Evolutionary conservation across 805 yeast genomes (phyloP), one percentile per base, ranked within the genome.

Genomic region (Cyberlindnera veronae): DNA sequence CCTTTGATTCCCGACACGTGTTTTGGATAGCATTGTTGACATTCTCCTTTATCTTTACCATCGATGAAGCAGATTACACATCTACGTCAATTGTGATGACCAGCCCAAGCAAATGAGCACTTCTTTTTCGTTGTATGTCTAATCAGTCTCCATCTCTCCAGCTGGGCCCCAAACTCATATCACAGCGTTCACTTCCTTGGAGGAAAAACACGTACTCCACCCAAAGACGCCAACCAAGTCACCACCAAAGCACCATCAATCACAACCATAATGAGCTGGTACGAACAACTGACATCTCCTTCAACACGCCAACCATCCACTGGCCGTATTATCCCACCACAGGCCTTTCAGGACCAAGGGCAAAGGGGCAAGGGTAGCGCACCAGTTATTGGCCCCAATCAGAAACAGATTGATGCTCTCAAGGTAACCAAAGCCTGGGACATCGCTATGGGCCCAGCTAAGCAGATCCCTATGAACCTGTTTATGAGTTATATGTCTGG

Each of bases 401-500:
- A 34, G 15, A 32, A 32, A 12, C 50, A 50, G 31, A 21, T 44
- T 13, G 46, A 48, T 20, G 39, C 41, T 2, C 34, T 46, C n/a
- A 50, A 42, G 27, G 32, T 18, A 2, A 11, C 37, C 54, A 84
- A 84, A 54, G 90, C 95, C 0, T 88, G 96, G 95, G 93, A 85
- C 42, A 57, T 85, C 28, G 95, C 96, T 3, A 62, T 76, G 13
- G 78, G 79, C 1, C 96, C 97, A 0, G 85, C 88, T 3, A 91
- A 89, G 58, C 64, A 75, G 21, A 73, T 93, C n/a, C 95, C 97
- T 7, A 84, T 88, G 95, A 93, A 87, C 55, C 61, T 85, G 36
- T 67, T 87, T 34, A 87, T 91, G 95, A 79, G 88, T 45, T 93
- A 87, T 61, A 86, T 91, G 87, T 79, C 96, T 0, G 98, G 98